Base-by-base conservation (phyloP, 179 eudicot species). In the Spinacia oleracea region DNA sequence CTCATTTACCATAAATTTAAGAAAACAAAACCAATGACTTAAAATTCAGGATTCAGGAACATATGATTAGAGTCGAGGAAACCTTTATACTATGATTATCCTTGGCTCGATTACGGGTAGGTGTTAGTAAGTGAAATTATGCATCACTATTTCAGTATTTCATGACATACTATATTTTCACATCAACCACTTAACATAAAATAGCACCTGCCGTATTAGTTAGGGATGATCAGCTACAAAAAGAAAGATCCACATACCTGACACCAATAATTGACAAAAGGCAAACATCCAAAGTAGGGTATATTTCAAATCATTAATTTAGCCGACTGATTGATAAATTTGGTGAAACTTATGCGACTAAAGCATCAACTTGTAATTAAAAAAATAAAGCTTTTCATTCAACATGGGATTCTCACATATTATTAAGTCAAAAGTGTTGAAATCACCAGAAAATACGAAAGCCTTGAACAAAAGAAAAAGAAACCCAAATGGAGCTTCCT, bases 401-500 rank as follows among this genome's bases (percentile, higher is more conserved):
- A 27, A 38, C 35, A 62, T 55, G 27, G 45, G 7, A 20, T 42
- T 34, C 10, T 55, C 29, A 53, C n/a, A 21, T 42, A 23, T 31
- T n/a, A 38, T 38, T 35, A 1, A 46, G 81, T 63, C 81, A 60
- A 81, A 62, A 81, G 70, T 77, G 66, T 42, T 62, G 48, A 76
- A 51, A 38, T 31, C 46, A 65, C 29, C 27, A 11, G 34, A 45
- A 72, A 62, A 63, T 9, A 53, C 62, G 72, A 9, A 46, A 55
- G 56, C 71, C 48, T 75, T 63, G 25, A 71, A 71, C 73, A 64
- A 29, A 27, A 23, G 34, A 55, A 3, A 29, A 73, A 67, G 50
- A 32, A n/a, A 63, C 42, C 20, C 10, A 65, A 43, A 55, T 40
- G 66, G 50, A 65, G 78, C 58, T 46, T 67, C 51, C 43, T 59